A percentile compares a stretch with the other conserved stretches of the same genome.
These are phyloP conservation scores for Balakata baccata DNA, from an alignment of 345 rosid genomes.

Conservation along the genomic window DNA sequence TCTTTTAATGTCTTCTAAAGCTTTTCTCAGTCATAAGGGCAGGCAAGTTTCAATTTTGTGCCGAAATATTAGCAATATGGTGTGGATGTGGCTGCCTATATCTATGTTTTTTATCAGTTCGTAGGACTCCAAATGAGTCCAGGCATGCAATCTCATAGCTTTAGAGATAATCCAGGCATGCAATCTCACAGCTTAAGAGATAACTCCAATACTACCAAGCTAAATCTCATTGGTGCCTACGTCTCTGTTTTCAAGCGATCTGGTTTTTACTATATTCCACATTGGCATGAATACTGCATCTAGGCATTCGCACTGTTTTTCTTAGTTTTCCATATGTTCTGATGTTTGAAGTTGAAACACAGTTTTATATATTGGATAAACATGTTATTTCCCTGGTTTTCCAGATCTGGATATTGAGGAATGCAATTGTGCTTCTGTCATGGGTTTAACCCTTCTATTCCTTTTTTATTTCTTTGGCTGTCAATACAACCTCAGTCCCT, in stretches of 20 bases:
- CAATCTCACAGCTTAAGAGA: background rate
- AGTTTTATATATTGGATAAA: background rate
- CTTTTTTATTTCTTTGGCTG: no score
- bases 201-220: background rate
- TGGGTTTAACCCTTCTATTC: background rate
- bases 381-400: background rate
- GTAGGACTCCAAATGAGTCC: background rate
- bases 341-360: background rate
- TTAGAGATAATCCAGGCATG: no score
- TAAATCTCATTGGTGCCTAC: no score
- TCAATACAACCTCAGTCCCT: background rate
- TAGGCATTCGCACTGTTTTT: background rate
- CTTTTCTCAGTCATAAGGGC: background rate
- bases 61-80: background rate
- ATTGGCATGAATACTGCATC: background rate
- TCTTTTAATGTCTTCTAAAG: background rate
- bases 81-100: background rate
- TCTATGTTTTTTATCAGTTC: background rate
- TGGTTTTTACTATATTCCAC: background rate
- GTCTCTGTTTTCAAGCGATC: no score
- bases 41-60: background rate
- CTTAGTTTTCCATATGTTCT: background rate
- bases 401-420: background rate
- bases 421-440: background rate
- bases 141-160: no score